Base-by-base conservation (phyloP, 495 filamentous ascomycete genomes). In the Lepidopterella palustris region DNA sequence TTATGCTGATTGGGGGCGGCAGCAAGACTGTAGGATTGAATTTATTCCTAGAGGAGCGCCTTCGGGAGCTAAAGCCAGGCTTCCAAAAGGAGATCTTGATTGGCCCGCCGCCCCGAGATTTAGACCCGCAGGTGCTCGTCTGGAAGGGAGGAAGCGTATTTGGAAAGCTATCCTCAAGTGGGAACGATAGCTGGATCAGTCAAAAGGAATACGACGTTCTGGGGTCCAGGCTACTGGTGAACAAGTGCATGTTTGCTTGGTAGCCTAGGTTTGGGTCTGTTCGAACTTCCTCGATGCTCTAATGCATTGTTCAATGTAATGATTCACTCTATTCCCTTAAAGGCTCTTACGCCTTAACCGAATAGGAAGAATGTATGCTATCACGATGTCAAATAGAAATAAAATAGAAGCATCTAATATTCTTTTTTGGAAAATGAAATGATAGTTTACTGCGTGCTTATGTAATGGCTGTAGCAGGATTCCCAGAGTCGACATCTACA, bases 111-210 rank as follows among this genome's bases (percentile, higher is more conserved):
- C 95, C 93, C 1, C 74, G 93, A 61, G 93, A 98, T 66, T 82
- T 98, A 69, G 93, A 97, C 70, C 88, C 90, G 23, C 90, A 96
- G 70, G 91, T 96, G 5, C 88, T 97, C 28, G 87, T 87, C 5
- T 98, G 93, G 93, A 98, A 98, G 79, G 93, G 93, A 1, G 95
- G 88, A 3, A 96, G 91, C 67, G 89, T 98, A 26, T 98, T 97
- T 78, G 91, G 89, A n/a, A 92, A 95, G 75, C 76, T 98, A 69
- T 80, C 73, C 59, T 76, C 78, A 27, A 89, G 87, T 27, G 67
- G 67, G 9, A 96, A 97, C 73, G 95, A 98, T 74, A 90, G 85
- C 72, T 97, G 93, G 93, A 90, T 97, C 63, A 86, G 86, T 0
- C 79, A 82, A 55, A 76, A 85, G 57, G 93, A 97, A 74, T 97